Percentiles rank a stretch among this genome's conserved stretches.
Evolutionary conservation across 2,329 filamentous ascomycete species (phyloP).

Genomic region (Cladorrhinum sp.): DNA sequence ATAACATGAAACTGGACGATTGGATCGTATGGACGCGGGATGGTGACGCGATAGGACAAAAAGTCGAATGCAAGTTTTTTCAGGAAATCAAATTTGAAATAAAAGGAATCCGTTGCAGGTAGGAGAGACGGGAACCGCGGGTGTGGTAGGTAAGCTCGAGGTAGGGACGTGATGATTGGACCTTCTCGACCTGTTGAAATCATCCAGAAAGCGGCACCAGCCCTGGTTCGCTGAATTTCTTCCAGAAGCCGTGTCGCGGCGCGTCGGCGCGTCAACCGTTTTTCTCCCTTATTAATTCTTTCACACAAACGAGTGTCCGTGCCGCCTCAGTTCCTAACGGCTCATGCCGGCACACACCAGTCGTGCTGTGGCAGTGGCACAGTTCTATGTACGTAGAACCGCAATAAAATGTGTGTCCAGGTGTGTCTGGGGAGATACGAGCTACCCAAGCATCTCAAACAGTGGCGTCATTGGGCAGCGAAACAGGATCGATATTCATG

Average conservation of each 20-base stretch:
- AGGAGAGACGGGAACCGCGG: neutral
- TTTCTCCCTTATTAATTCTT: neutral
- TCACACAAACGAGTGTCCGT: neutral
- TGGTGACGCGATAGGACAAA: slow-evolving; percentile 3
- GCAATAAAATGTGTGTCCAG: no score
- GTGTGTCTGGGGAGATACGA: slow-evolving; percentile 6
- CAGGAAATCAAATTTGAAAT: neutral
- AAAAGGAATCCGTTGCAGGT: neutral
- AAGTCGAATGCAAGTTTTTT: neutral
- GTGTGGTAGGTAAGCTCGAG: neutral
- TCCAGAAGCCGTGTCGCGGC: slow-evolving; percentile 14
- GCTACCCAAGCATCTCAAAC: neutral
- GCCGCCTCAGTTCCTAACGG: neutral
- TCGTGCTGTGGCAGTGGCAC: neutral
- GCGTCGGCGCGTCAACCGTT: slow-evolving; percentile 20
- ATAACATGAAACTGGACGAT: slow-evolving; percentile 17
- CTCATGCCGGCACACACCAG: neutral
- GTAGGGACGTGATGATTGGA: slow-evolving; percentile 9
- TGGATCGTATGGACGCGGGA: slow-evolving; percentile 16
- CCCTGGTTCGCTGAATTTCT: slow-evolving; percentile 6
- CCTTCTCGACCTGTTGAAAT: neutral
- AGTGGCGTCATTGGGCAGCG: slow-evolving; percentile 18
- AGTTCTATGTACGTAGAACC: no score
- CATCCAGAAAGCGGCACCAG: slow-evolving; percentile 11
- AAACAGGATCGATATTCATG: slow-evolving; percentile 11